phyloP scores from a whole-genome alignment of 1,284 basidiomycete genomes.

The Ustilago trichophora region DNA sequence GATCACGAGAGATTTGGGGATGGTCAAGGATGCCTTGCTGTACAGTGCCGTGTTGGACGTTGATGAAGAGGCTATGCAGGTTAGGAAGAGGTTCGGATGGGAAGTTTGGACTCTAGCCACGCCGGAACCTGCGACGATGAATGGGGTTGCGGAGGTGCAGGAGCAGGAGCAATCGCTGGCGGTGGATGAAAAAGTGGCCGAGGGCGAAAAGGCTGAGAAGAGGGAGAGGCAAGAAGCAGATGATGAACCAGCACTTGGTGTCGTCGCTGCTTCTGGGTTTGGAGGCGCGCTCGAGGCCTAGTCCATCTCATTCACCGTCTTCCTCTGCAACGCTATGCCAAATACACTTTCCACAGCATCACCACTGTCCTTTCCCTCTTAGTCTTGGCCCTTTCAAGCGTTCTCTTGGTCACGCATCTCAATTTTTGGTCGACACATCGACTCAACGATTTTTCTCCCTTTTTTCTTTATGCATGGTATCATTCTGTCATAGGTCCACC shows the following conservation, averaged over 20 bases:
- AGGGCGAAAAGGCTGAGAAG: not conserved
- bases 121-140: not conserved
- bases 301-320: too few relatives aligned
- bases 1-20: constrained; percentile 13
- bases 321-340: too few relatives aligned
- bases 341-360: too few relatives aligned
- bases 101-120: constrained; percentile 32
- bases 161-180: not conserved
- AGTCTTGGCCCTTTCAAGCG: too few relatives aligned
- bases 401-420: too few relatives aligned
- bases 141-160: not conserved
- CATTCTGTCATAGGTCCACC: too few relatives aligned
- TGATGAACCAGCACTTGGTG: constrained; percentile 17
- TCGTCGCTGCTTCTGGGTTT: constrained; percentile 31
- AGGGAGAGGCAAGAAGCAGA: constrained; percentile 3
- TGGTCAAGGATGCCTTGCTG: constrained; percentile 44
- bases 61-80: constrained; percentile 21
- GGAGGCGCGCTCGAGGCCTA: constrained; percentile 15
- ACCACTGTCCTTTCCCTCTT: too few relatives aligned
- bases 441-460: too few relatives aligned
- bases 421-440: too few relatives aligned
- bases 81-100: constrained; percentile 53
- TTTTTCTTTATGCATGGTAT: too few relatives aligned
- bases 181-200: too few relatives aligned
- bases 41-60: constrained; percentile 51